Evolutionary conservation across 768 basidiomycete species (phyloP).

Genomic region (Rhizopogon salebrosus): DNA sequence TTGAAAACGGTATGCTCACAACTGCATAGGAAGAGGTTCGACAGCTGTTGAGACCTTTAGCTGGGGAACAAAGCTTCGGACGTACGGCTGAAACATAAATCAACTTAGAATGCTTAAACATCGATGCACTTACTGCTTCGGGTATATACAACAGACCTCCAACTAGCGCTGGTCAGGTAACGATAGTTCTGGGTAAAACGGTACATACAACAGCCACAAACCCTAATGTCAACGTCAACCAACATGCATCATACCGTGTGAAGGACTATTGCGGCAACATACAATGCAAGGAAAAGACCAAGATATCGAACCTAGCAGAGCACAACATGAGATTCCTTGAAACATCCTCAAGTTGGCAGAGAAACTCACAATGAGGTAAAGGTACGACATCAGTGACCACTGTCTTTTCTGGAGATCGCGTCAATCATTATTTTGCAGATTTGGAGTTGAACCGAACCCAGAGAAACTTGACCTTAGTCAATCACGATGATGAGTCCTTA

Average conservation of each 20-base stretch:
- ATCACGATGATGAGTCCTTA: background rate
- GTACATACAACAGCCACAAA: background rate
- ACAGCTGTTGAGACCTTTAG: background rate
- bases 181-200: background rate
- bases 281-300: background rate
- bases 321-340: background rate
- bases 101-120: background rate
- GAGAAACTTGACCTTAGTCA: background rate
- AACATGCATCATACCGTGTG: background rate
- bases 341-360: background rate
- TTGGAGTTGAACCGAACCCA: background rate
- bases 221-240: background rate
- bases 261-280: background rate
- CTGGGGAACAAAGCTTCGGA: background rate
- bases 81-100: background rate
- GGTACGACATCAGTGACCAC: background rate
- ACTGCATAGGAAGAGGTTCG: background rate
- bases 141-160: background rate
- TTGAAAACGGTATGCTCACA: background rate
- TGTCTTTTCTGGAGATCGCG: too few relatives aligned
- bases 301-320: too few relatives aligned
- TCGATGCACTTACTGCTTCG: background rate
- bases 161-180: background rate
- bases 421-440: too few relatives aligned
- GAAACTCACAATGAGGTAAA: background rate